A percentile compares a stretch with the other conserved stretches of the same genome.
These are phyloP conservation scores for Desmodesmus armatus DNA, from an alignment of 139 green algal species.

Conservation along the genomic window DNA sequence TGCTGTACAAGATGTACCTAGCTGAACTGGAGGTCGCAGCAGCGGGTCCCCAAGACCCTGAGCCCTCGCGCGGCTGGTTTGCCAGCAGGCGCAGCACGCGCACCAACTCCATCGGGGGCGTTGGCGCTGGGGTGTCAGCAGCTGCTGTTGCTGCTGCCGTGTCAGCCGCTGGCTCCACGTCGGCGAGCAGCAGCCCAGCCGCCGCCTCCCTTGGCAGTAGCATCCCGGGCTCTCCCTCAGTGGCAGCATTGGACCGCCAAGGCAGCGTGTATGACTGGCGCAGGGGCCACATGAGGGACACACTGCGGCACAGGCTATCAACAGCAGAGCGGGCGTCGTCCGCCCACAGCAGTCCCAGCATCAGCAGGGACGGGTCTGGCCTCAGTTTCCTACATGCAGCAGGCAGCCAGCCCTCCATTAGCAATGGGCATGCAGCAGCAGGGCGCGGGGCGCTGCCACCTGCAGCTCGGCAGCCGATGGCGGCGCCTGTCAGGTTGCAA, in stretches of 20 bases:
- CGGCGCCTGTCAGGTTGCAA: too few species aligned
- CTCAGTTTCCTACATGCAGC: too few species aligned
- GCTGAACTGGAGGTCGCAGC: background rate
- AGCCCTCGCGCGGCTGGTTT: background rate
- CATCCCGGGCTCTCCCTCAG: background rate
- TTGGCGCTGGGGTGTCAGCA: background rate
- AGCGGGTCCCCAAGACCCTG: background rate
- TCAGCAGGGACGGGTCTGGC: too few species aligned
- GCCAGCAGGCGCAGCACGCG: background rate
- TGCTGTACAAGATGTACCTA: slow-evolving; percentile 22
- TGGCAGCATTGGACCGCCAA: too few species aligned
- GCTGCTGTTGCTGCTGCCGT: background rate
- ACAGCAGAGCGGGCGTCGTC: too few species aligned
- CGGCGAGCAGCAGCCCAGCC: background rate
- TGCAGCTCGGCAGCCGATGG: background rate
- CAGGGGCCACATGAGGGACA: too few species aligned
- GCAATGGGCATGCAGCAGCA: too few species aligned
- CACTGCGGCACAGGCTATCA: too few species aligned
- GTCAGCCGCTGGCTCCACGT: background rate
- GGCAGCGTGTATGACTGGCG: too few species aligned
- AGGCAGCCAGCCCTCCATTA: too few species aligned
- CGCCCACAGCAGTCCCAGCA: background rate
- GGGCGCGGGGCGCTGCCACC: too few species aligned
- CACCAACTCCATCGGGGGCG: background rate
- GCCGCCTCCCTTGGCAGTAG: background rate